These are phyloP conservation scores for Cytospora leucostoma DNA, from an alignment of 2,329 filamentous ascomycete genomes.

Conservation along the genomic window DNA sequence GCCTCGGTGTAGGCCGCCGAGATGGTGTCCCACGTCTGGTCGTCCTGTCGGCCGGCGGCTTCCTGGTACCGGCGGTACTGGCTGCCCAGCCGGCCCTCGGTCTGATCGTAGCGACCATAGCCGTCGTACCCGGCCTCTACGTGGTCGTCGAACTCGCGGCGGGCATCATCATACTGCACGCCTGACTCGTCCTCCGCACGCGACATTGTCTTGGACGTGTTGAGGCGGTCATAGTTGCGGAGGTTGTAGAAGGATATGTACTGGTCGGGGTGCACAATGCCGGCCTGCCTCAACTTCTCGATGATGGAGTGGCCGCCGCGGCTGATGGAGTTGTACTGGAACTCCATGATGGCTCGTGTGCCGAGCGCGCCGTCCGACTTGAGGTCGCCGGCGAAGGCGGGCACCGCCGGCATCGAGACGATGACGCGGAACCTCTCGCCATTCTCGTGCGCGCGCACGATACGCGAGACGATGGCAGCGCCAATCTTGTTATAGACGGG, in stretches of 20 bases:
- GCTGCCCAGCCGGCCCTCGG: constrained; percentile 40
- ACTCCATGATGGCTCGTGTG: constrained; percentile 86
- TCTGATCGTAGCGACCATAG: constrained; percentile 36
- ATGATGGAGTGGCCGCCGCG: constrained; percentile 77
- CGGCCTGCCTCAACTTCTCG: constrained; percentile 64
- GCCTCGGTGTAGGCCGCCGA: constrained; percentile 81
- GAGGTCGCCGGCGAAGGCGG: constrained; percentile 80
- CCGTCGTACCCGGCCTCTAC: constrained; percentile 50
- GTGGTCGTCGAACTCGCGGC: constrained; percentile 63
- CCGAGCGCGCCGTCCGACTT: constrained; percentile 71
- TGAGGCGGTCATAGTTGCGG: constrained; percentile 81
- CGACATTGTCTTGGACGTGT: constrained; percentile 63
- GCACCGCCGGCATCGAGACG: constrained; percentile 76
- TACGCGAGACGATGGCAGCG: constrained; percentile 75
- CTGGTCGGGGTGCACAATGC: constrained; percentile 65
- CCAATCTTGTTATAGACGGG: constrained; percentile 79
- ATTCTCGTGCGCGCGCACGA: constrained; percentile 67
- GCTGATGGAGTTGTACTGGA: constrained; percentile 79
- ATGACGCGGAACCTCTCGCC: constrained; percentile 72
- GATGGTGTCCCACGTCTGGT: constrained; percentile 71
- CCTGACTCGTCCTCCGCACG: constrained; percentile 63
- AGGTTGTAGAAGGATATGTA: constrained; percentile 88
- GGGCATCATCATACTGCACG: constrained; percentile 66
- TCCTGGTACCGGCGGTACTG: constrained; percentile 73
- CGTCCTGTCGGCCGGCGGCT: constrained; percentile 58